phyloP scores from a whole-genome alignment of 2,329 filamentous ascomycete genomes.

The Drechslerella coelobrocha region DNA sequence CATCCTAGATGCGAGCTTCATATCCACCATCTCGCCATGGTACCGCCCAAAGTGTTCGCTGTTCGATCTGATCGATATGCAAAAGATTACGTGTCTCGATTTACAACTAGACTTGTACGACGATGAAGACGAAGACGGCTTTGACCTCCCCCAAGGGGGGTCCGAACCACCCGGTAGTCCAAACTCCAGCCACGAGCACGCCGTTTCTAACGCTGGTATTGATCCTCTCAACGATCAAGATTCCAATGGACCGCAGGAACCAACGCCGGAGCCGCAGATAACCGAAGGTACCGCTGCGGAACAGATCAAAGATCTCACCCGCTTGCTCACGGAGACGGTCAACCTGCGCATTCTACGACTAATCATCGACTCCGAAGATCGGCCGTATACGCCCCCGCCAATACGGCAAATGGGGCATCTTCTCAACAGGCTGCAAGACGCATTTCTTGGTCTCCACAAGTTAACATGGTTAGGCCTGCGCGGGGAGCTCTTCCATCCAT shows the following conservation, averaged over 20 bases:
- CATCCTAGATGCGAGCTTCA: constrained; percentile 32
- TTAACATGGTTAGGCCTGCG: constrained; percentile 27
- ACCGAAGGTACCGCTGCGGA: not conserved
- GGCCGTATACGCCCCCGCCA: constrained; percentile 13
- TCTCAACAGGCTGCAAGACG: constrained; percentile 17
- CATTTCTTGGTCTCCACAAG: constrained; percentile 9
- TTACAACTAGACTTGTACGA: constrained; percentile 22
- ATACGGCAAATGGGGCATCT: constrained; percentile 10
- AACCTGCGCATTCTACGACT: constrained; percentile 26
- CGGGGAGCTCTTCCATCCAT: constrained; percentile 34
- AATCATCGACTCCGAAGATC: constrained; percentile 16
- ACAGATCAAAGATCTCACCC: constrained; percentile 21
- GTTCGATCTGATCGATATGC: constrained; percentile 35
- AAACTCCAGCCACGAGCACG: too few relatives aligned
- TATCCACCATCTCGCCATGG: constrained; percentile 23
- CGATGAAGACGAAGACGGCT: constrained; percentile 11
- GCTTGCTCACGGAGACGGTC: constrained; percentile 7
- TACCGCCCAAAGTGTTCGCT: constrained; percentile 22
- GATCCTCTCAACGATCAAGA: not conserved
- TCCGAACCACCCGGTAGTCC: too few relatives aligned
- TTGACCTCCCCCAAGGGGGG: not conserved
- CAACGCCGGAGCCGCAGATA: not conserved
- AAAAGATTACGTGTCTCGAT: constrained; percentile 33
- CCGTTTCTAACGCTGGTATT: not conserved
- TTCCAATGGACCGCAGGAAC: not conserved